A percentile compares a stretch with the other conserved stretches of the same genome.
Conservation (phyloP, 2,329 filamentous ascomycete genomes). For the Penicillium freii region DNA sequence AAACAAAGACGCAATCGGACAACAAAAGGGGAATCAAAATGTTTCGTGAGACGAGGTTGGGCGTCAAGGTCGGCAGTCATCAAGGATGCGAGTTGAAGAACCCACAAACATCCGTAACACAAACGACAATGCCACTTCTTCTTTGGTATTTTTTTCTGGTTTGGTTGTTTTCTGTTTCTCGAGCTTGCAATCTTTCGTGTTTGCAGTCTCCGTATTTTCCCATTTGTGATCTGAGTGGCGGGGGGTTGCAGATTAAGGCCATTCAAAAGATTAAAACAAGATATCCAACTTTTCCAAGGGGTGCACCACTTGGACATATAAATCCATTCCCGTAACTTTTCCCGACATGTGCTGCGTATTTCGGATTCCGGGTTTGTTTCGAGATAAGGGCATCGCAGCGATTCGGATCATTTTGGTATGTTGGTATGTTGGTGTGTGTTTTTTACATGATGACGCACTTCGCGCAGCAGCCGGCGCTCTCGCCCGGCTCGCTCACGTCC, state of each 20-base stretch:
- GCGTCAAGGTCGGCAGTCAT: constrained; percentile 35
- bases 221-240: not conserved
- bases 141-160: constrained; percentile 18
- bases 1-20: constrained; percentile 24
- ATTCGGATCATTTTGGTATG: not conserved
- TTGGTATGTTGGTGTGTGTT: not conserved
- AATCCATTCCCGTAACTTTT: not conserved
- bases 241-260: constrained; percentile 6
- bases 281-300: constrained; percentile 3
- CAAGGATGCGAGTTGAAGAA: constrained; percentile 28
- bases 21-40: constrained; percentile 44
- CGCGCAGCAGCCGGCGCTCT: constrained; percentile 69
- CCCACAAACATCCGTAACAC: constrained; percentile 26
- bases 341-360: not conserved
- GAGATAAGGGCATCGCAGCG: not conserved
- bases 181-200: constrained; percentile 14
- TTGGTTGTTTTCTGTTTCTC: constrained; percentile 14
- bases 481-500: constrained; percentile 64
- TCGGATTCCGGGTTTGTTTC: not conserved
- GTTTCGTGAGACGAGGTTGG: constrained; percentile 40
- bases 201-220: constrained; percentile 5
- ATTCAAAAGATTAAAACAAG: constrained; percentile 1
- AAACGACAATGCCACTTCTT: constrained; percentile 21
- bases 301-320: not conserved
- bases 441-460: constrained; percentile 78